A percentile compares a stretch with the other conserved stretches of the same genome.
phyloP scores from a whole-genome alignment of 768 basidiomycete species.

The Tylopilus sp. region DNA sequence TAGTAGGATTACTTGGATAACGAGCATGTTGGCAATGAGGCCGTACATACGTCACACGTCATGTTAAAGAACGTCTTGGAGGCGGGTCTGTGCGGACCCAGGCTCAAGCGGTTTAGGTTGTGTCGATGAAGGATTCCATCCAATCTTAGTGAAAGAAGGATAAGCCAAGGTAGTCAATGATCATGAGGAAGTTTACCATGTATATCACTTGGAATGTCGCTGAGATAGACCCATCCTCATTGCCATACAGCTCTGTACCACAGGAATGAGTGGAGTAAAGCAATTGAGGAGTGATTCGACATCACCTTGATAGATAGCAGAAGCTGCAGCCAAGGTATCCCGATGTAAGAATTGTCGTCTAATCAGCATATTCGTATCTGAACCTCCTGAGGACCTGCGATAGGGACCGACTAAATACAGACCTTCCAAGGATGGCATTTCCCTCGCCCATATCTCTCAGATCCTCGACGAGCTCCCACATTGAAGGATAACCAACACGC shows the following conservation, averaged over 20 bases:
- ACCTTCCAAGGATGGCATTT: slow-evolving; percentile 88
- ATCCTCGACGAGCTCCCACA: slow-evolving; percentile 95
- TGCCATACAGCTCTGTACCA: slow-evolving; percentile 72
- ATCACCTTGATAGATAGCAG: slow-evolving; percentile 88
- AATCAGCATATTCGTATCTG: slow-evolving; percentile 1
- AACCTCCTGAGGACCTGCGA: neutral
- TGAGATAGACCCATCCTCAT: slow-evolving; percentile 79
- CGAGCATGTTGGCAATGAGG: no score
- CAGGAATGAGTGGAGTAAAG: neutral
- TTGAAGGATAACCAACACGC: slow-evolving; percentile 83
- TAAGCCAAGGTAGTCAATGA: neutral
- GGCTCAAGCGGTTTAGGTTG: slow-evolving; percentile 66
- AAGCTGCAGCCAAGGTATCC: slow-evolving; percentile 87
- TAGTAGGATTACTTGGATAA: no score
- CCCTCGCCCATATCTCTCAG: slow-evolving; percentile 95
- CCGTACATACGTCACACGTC: no score
- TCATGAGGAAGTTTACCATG: slow-evolving; percentile 52
- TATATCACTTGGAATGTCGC: slow-evolving; percentile 97
- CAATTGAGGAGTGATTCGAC: slow-evolving; percentile 5
- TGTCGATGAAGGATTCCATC: slow-evolving; percentile 72
- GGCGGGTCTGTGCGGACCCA: slow-evolving; percentile 56
- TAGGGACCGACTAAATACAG: slow-evolving; percentile 12
- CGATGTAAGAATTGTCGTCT: slow-evolving; percentile 70
- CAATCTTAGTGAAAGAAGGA: slow-evolving; percentile 50
- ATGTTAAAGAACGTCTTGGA: slow-evolving; percentile 56